These are phyloP conservation scores for Musa troglodytarum DNA, from an alignment of 176 grass and related monocot species.

Conservation along the genomic window DNA sequence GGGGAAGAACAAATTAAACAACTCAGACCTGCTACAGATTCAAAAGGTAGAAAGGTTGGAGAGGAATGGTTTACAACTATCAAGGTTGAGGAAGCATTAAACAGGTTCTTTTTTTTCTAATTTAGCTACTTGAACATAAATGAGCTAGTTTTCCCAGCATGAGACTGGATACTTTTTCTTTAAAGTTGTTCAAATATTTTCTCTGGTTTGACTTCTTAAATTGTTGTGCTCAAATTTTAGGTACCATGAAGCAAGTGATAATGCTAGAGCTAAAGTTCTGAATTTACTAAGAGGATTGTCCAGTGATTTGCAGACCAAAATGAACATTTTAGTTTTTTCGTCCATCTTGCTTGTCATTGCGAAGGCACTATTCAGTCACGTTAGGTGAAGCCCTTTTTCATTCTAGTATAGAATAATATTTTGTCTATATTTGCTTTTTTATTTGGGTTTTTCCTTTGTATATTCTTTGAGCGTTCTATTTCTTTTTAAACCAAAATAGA, in stretches of 20 bases:
- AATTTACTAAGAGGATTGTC: constrained; percentile 77
- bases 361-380: constrained; percentile 88
- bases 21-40: constrained; percentile 66
- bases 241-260: constrained; percentile 85
- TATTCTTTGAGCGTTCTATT: not conserved
- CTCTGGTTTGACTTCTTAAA: not conserved
- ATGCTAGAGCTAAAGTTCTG: constrained; percentile 68
- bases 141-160: not conserved
- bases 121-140: not conserved
- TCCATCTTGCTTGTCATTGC: constrained; percentile 66
- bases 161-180: not conserved
- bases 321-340: constrained; percentile 83
- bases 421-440: not conserved
- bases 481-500: not conserved
- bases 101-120: constrained; percentile 38
- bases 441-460: not conserved
- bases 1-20: constrained; percentile 95
- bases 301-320: constrained; percentile 76
- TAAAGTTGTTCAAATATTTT: not conserved
- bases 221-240: constrained; percentile 39
- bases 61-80: constrained; percentile 90
- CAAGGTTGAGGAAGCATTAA: constrained; percentile 76
- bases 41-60: constrained; percentile 89
- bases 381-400: constrained; percentile 50
- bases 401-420: not conserved